These are phyloP conservation scores for Pseudomonodictys pantanalensis DNA, from an alignment of 495 filamentous ascomycete species.

Conservation along the genomic window DNA sequence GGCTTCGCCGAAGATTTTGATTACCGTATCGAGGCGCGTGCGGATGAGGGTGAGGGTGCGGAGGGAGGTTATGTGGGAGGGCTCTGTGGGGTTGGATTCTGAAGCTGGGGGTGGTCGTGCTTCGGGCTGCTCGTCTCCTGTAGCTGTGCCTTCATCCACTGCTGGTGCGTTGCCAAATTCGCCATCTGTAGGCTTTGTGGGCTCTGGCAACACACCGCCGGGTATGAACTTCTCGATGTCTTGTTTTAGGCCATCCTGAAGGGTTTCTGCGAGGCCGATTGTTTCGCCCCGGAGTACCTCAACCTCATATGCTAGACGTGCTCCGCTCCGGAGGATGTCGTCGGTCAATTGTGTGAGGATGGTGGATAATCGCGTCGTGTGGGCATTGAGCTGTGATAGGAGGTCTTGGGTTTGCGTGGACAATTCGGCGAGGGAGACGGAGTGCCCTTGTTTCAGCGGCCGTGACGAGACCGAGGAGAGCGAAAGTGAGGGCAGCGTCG, in stretches of 20 bases:
- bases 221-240: constrained; percentile 71
- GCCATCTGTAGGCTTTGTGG: constrained; percentile 7
- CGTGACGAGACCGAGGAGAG: constrained; percentile 39
- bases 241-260: constrained; percentile 66
- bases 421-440: constrained; percentile 70
- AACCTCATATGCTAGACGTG: constrained; percentile 88
- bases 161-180: too few species aligned
- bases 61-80: constrained; percentile 66
- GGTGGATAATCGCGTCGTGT: constrained; percentile 78
- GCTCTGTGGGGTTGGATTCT: constrained; percentile 24
- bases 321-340: constrained; percentile 84
- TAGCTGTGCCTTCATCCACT: neutral
- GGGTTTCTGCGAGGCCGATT: constrained; percentile 67
- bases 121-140: neutral
- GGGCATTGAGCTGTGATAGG: constrained; percentile 81
- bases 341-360: constrained; percentile 86
- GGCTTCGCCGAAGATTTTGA: constrained; percentile 85
- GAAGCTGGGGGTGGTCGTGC: constrained; percentile 1
- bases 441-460: constrained; percentile 38
- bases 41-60: constrained; percentile 82
- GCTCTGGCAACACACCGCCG: constrained; percentile 41
- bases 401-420: constrained; percentile 78
- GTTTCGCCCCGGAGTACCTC: constrained; percentile 88
- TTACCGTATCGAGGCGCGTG: constrained; percentile 74
- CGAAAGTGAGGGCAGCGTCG: constrained; percentile 64